Conservation (phyloP, 2,329 filamentous ascomycete species). For the Fragosphaeria purpurea region DNA sequence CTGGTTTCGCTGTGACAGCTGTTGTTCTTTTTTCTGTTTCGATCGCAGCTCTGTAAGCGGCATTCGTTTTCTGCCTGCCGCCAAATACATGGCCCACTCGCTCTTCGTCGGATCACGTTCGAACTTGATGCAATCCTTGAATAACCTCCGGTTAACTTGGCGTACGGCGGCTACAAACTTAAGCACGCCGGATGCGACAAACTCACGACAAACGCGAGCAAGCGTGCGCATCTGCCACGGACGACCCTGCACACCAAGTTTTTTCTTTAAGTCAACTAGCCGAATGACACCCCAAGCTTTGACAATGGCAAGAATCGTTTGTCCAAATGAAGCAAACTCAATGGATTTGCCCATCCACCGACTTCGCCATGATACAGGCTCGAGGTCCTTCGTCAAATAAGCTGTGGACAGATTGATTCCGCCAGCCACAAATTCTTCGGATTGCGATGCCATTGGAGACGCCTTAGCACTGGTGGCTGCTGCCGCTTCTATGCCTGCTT, state of each 20-base stretch:
- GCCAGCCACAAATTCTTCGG: background rate
- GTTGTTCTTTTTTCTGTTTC: background rate
- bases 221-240: conserved; percentile 51
- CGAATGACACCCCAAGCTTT: conserved; percentile 50
- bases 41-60: conserved; percentile 11
- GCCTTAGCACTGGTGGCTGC: too few relatives aligned
- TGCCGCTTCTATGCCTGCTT: background rate
- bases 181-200: conserved; percentile 44
- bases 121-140: conserved; percentile 53
- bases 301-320: conserved; percentile 45
- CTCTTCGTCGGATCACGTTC: conserved; percentile 43
- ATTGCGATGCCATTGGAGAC: too few relatives aligned
- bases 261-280: conserved; percentile 46
- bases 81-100: conserved; percentile 47
- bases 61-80: conserved; percentile 32
- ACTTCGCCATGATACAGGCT: conserved; percentile 45
- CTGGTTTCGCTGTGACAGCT: background rate
- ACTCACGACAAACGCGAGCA: conserved; percentile 47
- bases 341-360: conserved; percentile 50
- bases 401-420: conserved; percentile 23
- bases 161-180: conserved; percentile 48
- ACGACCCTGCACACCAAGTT: conserved; percentile 45
- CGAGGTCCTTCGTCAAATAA: conserved; percentile 29
- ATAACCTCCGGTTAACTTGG: conserved; percentile 36
- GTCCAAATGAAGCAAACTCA: conserved; percentile 46